These are phyloP conservation scores for Gelatoporia subvermispora DNA, from an alignment of 768 basidiomycete species.

Conservation along the genomic window DNA sequence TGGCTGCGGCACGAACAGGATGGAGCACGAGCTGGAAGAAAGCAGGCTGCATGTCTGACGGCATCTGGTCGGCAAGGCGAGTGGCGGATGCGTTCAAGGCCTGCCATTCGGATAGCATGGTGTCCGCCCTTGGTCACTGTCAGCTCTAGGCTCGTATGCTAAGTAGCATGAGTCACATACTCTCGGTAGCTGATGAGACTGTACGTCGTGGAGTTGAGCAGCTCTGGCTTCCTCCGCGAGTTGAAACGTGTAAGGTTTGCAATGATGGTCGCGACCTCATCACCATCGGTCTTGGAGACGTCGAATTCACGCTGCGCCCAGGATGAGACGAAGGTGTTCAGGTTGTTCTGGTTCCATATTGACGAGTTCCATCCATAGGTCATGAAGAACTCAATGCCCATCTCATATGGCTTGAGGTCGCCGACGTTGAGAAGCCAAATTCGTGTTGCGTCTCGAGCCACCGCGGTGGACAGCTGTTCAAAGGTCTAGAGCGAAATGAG, in stretches of 20 bases:
- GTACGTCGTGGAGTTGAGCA: slow-evolving; percentile 56
- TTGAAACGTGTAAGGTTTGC: slow-evolving; percentile 53
- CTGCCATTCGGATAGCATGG: slow-evolving; percentile 46
- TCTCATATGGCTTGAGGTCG: slow-evolving; percentile 70
- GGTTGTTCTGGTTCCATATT: slow-evolving; percentile 49
- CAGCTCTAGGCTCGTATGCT: background rate
- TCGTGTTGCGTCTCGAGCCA: slow-evolving; percentile 49
- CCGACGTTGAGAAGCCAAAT: slow-evolving; percentile 77
- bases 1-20: slow-evolving; percentile 55
- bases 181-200: slow-evolving; percentile 65
- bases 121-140: slow-evolving; percentile 45
- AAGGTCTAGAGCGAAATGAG: slow-evolving; percentile 34
- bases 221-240: slow-evolving; percentile 60
- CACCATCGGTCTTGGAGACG: slow-evolving; percentile 33
- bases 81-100: slow-evolving; percentile 44
- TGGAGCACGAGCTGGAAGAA: slow-evolving; percentile 74
- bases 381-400: slow-evolving; percentile 67
- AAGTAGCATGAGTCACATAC: slow-evolving; percentile 31
- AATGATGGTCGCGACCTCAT: slow-evolving; percentile 46
- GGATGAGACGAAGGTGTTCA: slow-evolving; percentile 43
- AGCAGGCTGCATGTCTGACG: slow-evolving; percentile 43
- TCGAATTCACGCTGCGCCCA: slow-evolving; percentile 70
- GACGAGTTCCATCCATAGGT: slow-evolving; percentile 56
- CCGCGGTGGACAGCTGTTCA: slow-evolving; percentile 67
- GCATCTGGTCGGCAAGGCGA: slow-evolving; percentile 48